A percentile compares a stretch with the other conserved stretches of the same genome.
Evolutionary conservation across 192 early-diverging fungal genomes (phyloP).

Genomic region (Spizellomyces punctatus): DNA sequence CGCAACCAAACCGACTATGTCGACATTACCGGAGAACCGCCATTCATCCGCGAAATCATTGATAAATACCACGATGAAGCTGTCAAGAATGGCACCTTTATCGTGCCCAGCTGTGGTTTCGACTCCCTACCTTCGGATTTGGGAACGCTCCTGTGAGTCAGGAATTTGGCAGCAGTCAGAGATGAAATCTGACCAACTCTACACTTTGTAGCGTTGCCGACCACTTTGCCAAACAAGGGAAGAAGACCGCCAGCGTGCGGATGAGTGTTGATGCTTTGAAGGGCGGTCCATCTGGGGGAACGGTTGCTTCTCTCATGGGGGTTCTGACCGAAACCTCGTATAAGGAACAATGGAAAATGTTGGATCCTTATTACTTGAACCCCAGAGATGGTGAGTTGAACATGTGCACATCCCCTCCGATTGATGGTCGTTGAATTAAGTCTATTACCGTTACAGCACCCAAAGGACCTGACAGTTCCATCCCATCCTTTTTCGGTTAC

Average conservation of each 20-base stretch:
- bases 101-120: constrained; percentile 86
- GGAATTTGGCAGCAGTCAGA: too few species aligned
- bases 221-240: constrained; percentile 44
- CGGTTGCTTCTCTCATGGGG: constrained; percentile 47
- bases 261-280: constrained; percentile 19
- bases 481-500: constrained; percentile 21
- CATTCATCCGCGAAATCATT: constrained; percentile 67
- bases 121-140: constrained; percentile 91
- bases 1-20: constrained; percentile 78
- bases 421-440: background rate
- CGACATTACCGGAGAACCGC: constrained; percentile 86
- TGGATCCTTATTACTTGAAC: constrained; percentile 37
- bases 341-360: constrained; percentile 24
- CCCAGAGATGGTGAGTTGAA: constrained; percentile 12
- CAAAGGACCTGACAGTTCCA: constrained; percentile 13
- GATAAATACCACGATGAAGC: constrained; percentile 71
- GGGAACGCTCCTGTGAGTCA: constrained; percentile 67
- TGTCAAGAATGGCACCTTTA: constrained; percentile 59
- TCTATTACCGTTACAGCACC: background rate
- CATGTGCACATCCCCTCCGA: too few species aligned
- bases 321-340: constrained; percentile 30
- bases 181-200: constrained; percentile 3
- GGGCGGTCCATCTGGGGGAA: constrained; percentile 72
- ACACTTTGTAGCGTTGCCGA: constrained; percentile 36
- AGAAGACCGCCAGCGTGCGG: constrained; percentile 26